Percentiles rank a stretch among this genome's conserved stretches.
phyloP scores from a whole-genome alignment of 148 eudicot genomes.

The Nepenthes gracilis region DNA sequence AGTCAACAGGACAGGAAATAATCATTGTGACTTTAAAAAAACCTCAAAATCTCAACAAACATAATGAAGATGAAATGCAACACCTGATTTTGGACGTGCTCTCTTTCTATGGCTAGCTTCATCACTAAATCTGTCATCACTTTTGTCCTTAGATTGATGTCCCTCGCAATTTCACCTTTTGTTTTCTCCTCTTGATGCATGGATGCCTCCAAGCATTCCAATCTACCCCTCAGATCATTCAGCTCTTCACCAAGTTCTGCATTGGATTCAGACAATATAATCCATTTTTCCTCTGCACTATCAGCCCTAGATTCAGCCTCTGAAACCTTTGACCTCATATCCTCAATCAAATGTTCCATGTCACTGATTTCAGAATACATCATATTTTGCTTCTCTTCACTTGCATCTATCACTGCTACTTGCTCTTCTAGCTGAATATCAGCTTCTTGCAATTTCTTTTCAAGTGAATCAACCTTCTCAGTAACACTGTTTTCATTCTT shows the following conservation, averaged over 20 bases:
- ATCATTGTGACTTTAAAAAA: neutral
- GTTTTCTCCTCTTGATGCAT: constrained; percentile 57
- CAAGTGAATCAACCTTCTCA: constrained; percentile 39
- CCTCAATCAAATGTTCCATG: constrained; percentile 70
- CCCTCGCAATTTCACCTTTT: constrained; percentile 62
- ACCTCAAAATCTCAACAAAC: neutral
- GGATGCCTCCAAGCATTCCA: constrained; percentile 58
- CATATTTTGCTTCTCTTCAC: constrained; percentile 62
- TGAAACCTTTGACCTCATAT: constrained; percentile 50
- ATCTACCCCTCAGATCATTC: constrained; percentile 34
- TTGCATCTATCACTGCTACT: constrained; percentile 64
- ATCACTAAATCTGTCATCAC: constrained; percentile 61
- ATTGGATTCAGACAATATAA: constrained; percentile 53
- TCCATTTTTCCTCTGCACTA: constrained; percentile 62
- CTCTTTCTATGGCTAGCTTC: constrained; percentile 82
- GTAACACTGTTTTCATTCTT: constrained; percentile 17
- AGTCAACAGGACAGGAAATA: neutral
- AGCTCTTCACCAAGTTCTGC: constrained; percentile 59
- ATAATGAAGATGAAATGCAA: neutral
- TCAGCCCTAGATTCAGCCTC: constrained; percentile 59
- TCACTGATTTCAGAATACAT: constrained; percentile 49
- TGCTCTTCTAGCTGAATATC: constrained; percentile 57
- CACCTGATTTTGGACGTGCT: constrained; percentile 85
- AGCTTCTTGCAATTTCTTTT: constrained; percentile 48
- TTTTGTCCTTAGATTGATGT: constrained; percentile 48